Evolutionary conservation across 2,329 filamentous ascomycete species (phyloP), one percentile per base, ranked within the genome.

Genomic region (Emmonsiellopsis sp.): DNA sequence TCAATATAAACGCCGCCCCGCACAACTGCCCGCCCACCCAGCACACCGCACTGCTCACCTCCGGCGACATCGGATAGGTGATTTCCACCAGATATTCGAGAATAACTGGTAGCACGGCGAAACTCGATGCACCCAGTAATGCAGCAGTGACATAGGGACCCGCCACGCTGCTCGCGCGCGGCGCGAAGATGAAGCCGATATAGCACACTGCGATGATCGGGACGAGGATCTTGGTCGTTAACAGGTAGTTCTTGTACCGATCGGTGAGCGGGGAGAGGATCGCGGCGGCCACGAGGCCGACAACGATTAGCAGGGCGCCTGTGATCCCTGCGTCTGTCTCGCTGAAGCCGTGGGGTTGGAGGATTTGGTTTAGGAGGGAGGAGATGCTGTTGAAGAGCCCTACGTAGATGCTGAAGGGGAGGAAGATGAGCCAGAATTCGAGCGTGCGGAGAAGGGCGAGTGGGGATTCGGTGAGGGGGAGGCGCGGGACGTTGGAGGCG

Each of bases 381-480:
- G 90, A 94, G 60, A 91, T 76, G 60, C 86, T 86, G 77, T 97
- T 97, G 83, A 98, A 98, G 74, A 93, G 85, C 62, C 87, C 90
- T 56, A 95, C 88, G 69, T 90, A 95, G 62, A 91, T 71, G 58
- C 81, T 74, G 71, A 92, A 97, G n/a, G 91, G 85, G 55, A 91
- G 63, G 56, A 91, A 74, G 59, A 96, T 71, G 57, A 95, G 79
- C 79, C 84, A 95, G 70, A 95, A 86, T 65, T 92, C 85, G 14
- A 80, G 74, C 5, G 82, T 87, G 34, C 64, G 66, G 46, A 77
- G 65, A 44, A 94, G 72, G 17, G 70, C 67, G 36, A 73, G 64
- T 27, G 91, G 68, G 14, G 80, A 78, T 6, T 73, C 64, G 27
- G 81, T 56, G 2, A 82, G 66, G 71, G 88, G 57, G 58, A 76